Percentiles rank a stretch among this genome's conserved stretches.
Conservation (phyloP, 2,329 filamentous ascomycete species). For the Colletotrichum siamense region DNA sequence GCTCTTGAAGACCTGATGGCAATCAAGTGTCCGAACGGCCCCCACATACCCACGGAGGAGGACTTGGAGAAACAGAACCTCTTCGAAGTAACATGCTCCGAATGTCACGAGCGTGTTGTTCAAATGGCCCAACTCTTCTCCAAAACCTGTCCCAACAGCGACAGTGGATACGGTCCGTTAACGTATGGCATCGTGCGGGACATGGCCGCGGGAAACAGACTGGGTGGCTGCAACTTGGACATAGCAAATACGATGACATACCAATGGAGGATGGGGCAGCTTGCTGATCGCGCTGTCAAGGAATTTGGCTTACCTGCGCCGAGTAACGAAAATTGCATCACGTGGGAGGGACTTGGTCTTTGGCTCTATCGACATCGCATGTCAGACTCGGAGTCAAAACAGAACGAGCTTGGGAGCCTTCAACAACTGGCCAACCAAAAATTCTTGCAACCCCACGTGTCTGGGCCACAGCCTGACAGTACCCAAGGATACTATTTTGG, state of each 20-base stretch:
- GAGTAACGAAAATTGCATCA: neutral
- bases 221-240: neutral
- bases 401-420: neutral
- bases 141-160: neutral
- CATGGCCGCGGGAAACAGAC: neutral
- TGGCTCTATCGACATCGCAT: neutral
- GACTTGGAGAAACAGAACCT: neutral
- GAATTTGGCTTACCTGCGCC: neutral
- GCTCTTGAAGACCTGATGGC: neutral
- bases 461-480: neutral
- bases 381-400: neutral
- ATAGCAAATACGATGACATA: neutral
- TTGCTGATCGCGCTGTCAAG: neutral
- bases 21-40: neutral
- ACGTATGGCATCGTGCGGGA: neutral
- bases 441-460: neutral
- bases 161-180: neutral
- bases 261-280: neutral
- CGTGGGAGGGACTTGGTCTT: neutral
- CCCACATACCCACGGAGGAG: neutral
- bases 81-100: neutral
- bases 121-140: neutral
- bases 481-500: too few species aligned
- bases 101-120: neutral
- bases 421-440: neutral